Percentiles rank a stretch among this genome's conserved stretches.
Conservation (phyloP, 495 filamentous ascomycete species). For the Penicillium silybi region DNA sequence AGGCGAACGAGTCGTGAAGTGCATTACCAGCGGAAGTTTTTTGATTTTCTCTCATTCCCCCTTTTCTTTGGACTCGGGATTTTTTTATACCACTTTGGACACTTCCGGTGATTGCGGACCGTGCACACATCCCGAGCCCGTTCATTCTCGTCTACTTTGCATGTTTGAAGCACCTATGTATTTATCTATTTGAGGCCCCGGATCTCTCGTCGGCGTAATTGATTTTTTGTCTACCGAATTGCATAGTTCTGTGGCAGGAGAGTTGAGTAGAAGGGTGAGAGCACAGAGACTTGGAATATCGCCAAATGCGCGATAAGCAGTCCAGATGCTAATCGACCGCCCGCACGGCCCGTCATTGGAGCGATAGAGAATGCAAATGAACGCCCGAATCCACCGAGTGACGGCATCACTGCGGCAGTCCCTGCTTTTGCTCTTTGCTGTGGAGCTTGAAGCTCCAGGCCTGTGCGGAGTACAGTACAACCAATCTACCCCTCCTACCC, state of each 20-base stretch:
- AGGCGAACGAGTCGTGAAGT: conserved; percentile 6
- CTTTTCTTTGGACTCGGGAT: not conserved
- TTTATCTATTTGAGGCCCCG: conserved; percentile 5
- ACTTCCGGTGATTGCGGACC: not conserved
- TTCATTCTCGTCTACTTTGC: not conserved
- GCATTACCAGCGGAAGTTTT: not conserved
- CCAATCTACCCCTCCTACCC: conserved; percentile 3
- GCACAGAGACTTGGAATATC: not conserved
- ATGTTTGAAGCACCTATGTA: conserved; percentile 3
- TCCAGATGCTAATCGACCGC: conserved; percentile 7
- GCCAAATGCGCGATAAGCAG: not conserved
- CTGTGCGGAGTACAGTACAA: not conserved
- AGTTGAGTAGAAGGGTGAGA: not conserved
- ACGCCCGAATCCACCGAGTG: conserved; percentile 8
- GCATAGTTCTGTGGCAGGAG: not conserved
- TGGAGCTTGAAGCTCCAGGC: not conserved
- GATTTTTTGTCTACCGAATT: not conserved
- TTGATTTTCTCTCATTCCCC: not conserved
- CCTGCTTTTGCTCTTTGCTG: conserved; percentile 8
- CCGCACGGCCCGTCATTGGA: conserved; percentile 3
- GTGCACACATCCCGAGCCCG: too few species aligned
- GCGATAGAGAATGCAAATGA: not conserved
- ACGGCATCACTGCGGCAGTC: conserved; percentile 12
- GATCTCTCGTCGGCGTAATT: conserved; percentile 13
- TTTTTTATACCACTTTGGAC: not conserved